phyloP scores from a whole-genome alignment of 2,329 filamentous ascomycete genomes.

The Pseudogymnoascus destructans region DNA sequence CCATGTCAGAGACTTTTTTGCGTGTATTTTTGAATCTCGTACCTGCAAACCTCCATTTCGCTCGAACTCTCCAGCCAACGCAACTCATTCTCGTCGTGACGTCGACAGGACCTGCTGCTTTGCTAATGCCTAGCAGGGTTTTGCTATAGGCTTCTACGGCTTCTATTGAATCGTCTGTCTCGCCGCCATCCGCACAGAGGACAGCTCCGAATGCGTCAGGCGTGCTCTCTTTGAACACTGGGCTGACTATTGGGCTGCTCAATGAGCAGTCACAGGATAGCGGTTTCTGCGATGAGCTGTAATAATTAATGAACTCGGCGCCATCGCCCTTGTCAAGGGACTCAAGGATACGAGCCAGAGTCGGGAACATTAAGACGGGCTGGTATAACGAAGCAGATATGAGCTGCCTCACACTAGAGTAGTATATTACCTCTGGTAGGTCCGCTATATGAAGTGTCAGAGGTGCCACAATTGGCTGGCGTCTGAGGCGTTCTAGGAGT shows the following conservation, averaged over 20 bases:
- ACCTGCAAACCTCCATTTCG: slow-evolving; percentile 24
- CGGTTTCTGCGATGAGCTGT: slow-evolving; percentile 18
- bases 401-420: slow-evolving; percentile 20
- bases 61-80: slow-evolving; percentile 23
- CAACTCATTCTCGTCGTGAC: slow-evolving; percentile 28
- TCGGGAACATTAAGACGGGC: slow-evolving; percentile 22
- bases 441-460: slow-evolving; percentile 14
- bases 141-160: slow-evolving; percentile 19
- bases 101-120: slow-evolving; percentile 33
- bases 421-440: slow-evolving; percentile 22
- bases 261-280: slow-evolving; percentile 10
- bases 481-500: slow-evolving; percentile 32
- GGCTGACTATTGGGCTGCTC: slow-evolving; percentile 10
- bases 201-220: slow-evolving; percentile 20
- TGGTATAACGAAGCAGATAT: slow-evolving; percentile 22
- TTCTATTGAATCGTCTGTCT: slow-evolving; percentile 17
- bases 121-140: slow-evolving; percentile 26
- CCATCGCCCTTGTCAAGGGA: slow-evolving; percentile 31
- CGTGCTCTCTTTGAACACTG: slow-evolving; percentile 23
- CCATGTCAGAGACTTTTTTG: background rate
- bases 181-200: slow-evolving; percentile 21
- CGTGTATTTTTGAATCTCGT: slow-evolving; percentile 4
- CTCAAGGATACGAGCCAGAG: slow-evolving; percentile 19
- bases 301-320: slow-evolving; percentile 28
- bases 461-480: slow-evolving; percentile 20